These are phyloP conservation scores for Cenchrus purpureus DNA, from an alignment of 176 grass and related monocot genomes.

Conservation along the genomic window DNA sequence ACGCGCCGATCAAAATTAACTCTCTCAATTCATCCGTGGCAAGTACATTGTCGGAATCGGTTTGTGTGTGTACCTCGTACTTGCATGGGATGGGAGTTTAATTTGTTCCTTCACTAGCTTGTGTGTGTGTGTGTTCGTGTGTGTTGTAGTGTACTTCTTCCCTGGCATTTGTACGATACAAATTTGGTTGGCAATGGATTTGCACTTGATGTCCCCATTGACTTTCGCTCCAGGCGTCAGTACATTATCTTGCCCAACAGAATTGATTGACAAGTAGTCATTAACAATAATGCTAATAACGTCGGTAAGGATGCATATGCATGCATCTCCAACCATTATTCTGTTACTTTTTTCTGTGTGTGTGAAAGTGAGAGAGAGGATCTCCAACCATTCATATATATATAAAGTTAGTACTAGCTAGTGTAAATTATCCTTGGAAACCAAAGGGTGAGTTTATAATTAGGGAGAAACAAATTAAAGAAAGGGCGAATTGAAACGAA, in stretches of 20 bases:
- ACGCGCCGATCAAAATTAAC: slow-evolving; percentile 12
- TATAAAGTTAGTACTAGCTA: not conserved
- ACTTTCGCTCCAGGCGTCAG: slow-evolving; percentile 4
- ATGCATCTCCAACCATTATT: not conserved
- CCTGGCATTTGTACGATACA: slow-evolving; percentile 20
- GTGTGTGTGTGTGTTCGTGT: not conserved
- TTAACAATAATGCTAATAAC: not conserved
- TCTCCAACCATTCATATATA: slow-evolving; percentile 8
- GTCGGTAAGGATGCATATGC: slow-evolving; percentile 2
- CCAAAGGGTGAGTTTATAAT: not conserved
- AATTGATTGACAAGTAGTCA: not conserved
- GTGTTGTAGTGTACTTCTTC: not conserved
- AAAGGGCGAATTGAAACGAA: not conserved
- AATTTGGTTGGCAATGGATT: slow-evolving; percentile 5
- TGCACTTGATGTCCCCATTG: slow-evolving; percentile 41
- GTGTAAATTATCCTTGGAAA: not conserved
- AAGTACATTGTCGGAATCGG: slow-evolving; percentile 43
- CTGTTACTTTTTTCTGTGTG: not conserved
- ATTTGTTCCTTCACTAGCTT: not conserved
- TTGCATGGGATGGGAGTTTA: not conserved
- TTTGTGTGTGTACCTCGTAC: not conserved
- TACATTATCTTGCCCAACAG: not conserved
- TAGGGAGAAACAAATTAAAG: not conserved
- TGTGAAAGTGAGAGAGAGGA: not conserved
- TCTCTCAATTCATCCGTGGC: slow-evolving; percentile 1